A percentile compares a stretch with the other conserved stretches of the same genome.
These are phyloP conservation scores for Rubus idaeus DNA, from an alignment of 306 rosid species.

Conservation along the genomic window DNA sequence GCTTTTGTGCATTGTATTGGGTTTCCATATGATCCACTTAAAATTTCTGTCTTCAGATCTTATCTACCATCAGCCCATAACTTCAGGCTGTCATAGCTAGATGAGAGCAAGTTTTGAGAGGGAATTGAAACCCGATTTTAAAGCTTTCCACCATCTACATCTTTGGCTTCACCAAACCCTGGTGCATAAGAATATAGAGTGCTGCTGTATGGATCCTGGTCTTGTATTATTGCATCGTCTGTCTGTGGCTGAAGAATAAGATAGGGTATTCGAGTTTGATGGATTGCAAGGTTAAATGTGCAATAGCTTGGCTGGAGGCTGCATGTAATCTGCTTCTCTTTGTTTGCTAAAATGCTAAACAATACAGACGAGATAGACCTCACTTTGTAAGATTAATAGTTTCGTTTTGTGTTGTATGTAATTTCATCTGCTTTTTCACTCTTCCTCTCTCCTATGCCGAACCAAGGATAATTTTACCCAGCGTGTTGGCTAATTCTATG, in stretches of 20 bases:
- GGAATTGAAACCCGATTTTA: constrained; percentile 12
- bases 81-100: constrained; percentile 14
- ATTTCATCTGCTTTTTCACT: not conserved
- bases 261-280: not conserved
- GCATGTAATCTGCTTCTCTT: not conserved
- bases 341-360: not conserved
- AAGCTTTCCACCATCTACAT: not conserved
- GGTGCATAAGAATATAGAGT: not conserved
- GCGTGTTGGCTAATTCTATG: not conserved
- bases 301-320: not conserved
- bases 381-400: not conserved
- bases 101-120: constrained; percentile 11
- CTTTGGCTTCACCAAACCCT: constrained; percentile 1
- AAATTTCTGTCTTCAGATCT: constrained; percentile 45
- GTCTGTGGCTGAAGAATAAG: not conserved
- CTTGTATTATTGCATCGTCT: not conserved
- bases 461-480: too few relatives aligned
- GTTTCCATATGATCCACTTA: constrained; percentile 11
- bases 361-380: not conserved
- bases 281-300: not conserved
- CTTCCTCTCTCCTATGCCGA: too few relatives aligned
- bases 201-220: not conserved
- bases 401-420: not conserved
- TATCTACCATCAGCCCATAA: constrained; percentile 50
- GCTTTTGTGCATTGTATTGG: constrained; percentile 3